Evolutionary conservation across 2,329 filamentous ascomycete species (phyloP), one percentile per base, ranked within the genome.

Genomic region (Didymellaceae sp.): DNA sequence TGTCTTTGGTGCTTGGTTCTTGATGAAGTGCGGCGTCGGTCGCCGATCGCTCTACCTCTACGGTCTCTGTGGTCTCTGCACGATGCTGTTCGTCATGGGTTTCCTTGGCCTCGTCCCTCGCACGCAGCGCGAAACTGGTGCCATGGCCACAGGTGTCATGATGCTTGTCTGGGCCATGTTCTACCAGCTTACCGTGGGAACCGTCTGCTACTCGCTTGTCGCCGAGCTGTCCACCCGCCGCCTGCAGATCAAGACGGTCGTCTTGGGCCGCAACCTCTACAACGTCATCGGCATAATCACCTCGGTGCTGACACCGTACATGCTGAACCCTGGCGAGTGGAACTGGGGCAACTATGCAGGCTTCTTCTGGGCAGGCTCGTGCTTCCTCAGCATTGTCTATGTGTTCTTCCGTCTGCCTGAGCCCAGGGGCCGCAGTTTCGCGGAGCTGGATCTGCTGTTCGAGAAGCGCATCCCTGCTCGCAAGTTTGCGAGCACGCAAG

Each of bases 191-290:
- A 89, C 90, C 0, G 91, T 96, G 39, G 91, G 91, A 30, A 94
- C 91, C 0, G 90, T 96, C 6, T 91, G 88, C 73, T 96, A 95
- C 75, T 94, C 90, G 0, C 82, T 96, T 9, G 91, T 96, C 4
- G 85, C 89, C 1, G 91, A 96, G 71, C 75, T 96, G 17, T 91
- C 90, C 0, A 91, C 90, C 0, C 84, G 89, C 11, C 83, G 91
- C 2, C 80, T 97, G 25, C 88, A 92, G 67, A 92, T 95, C 77
- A 96, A 96, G 78, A 96, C 92, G 0, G 88, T 96, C 17, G 91
- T 94, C 1, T 82, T 96, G 2, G 91, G 89, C 1, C 87, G 91
- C 46, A 89, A 90, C 61, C 77, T 91, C 10, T 80, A 78, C 79
- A 92, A 94, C 65, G 77, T 96, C 41, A 88, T 92, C 33, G 87